phyloP scores from a whole-genome alignment of 495 filamentous ascomycete species.

The Geoglossum glabrum region DNA sequence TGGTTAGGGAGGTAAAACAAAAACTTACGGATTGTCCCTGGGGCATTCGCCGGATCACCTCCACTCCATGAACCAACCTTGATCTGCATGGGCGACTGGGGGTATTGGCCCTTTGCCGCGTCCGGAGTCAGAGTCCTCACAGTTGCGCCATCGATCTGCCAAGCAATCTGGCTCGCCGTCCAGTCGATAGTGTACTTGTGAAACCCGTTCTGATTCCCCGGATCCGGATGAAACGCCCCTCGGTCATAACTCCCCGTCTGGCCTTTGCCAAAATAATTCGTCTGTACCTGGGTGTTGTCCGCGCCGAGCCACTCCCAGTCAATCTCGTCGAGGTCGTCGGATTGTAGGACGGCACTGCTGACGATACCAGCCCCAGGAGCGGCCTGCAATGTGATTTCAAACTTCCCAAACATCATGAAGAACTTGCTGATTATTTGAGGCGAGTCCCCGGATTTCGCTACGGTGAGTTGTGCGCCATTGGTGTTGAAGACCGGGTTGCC shows the following conservation, averaged over 20 bases:
- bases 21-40: conserved; percentile 41
- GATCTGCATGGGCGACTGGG: conserved; percentile 77
- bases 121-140: conserved; percentile 47
- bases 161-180: conserved; percentile 54
- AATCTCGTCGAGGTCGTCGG: conserved; percentile 84
- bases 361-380: conserved; percentile 52
- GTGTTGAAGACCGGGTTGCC: conserved; percentile 49
- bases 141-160: conserved; percentile 54
- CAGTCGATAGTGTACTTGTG: conserved; percentile 87
- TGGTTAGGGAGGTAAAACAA: conserved; percentile 6
- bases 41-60: conserved; percentile 50
- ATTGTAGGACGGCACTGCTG: conserved; percentile 69
- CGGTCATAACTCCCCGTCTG: conserved; percentile 34
- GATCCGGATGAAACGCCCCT: conserved; percentile 39
- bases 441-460: conserved; percentile 60
- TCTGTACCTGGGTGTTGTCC: conserved; percentile 46
- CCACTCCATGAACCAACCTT: conserved; percentile 77
- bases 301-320: conserved; percentile 72
- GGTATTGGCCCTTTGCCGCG: conserved; percentile 52
- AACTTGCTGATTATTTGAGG: conserved; percentile 58
- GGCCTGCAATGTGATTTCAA: conserved; percentile 37
- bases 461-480: conserved; percentile 69
- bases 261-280: conserved; percentile 91
- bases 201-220: conserved; percentile 39
- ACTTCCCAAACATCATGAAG: conserved; percentile 55